These are phyloP conservation scores for Paramecium octaurelia DNA, from an alignment of 73 alveolate species.

Conservation along the genomic window DNA sequence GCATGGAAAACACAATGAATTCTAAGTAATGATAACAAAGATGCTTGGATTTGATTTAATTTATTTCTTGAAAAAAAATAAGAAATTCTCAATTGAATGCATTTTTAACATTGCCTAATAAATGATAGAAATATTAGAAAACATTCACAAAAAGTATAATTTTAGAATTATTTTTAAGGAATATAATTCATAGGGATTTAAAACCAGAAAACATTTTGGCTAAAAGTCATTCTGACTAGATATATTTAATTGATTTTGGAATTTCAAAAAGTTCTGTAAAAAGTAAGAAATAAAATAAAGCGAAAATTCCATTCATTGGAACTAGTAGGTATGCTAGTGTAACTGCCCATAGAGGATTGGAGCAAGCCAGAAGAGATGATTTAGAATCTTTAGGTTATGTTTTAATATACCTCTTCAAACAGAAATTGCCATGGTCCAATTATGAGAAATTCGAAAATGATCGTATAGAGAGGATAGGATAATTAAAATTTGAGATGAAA, in stretches of 20 bases:
- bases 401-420: background rate
- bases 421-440: background rate
- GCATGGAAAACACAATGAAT: slow-evolving; percentile 62
- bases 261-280: background rate
- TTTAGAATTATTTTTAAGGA: background rate
- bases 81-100: background rate
- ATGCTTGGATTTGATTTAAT: slow-evolving; percentile 71
- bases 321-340: background rate
- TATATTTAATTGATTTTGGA: slow-evolving; percentile 28
- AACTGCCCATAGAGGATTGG: background rate
- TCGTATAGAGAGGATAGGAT: background rate
- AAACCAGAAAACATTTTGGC: slow-evolving; percentile 30
- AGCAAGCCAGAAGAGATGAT: background rate
- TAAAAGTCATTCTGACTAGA: background rate
- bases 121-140: background rate
- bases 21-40: slow-evolving; percentile 78
- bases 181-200: slow-evolving; percentile 43
- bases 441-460: background rate
- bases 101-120: background rate
- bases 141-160: background rate
- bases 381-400: background rate
- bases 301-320: background rate
- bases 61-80: background rate
- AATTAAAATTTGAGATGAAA: background rate
- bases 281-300: background rate